Percentiles rank a stretch among this genome's conserved stretches.
phyloP scores from a whole-genome alignment of 2,329 filamentous ascomycete species.

The Penicillium sp. region DNA sequence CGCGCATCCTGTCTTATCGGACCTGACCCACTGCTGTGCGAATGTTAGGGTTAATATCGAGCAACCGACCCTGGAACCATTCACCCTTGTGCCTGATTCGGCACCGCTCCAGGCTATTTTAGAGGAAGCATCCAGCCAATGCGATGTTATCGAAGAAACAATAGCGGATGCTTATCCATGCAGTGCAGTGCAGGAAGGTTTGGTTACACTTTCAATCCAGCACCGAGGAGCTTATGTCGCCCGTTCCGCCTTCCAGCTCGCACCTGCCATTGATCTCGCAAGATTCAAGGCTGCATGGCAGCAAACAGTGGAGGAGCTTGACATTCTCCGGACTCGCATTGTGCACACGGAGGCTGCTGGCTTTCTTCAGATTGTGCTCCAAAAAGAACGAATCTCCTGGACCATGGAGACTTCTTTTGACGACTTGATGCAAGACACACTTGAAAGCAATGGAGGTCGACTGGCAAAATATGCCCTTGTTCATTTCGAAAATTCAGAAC shows the following conservation, averaged over 20 bases:
- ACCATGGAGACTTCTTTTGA: constrained; percentile 33
- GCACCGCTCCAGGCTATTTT: constrained; percentile 28
- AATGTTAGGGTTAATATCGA: neutral
- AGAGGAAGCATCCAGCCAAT: constrained; percentile 37
- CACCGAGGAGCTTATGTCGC: constrained; percentile 55
- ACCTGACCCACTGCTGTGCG: constrained; percentile 46
- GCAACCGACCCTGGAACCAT: constrained; percentile 27
- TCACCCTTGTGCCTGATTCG: constrained; percentile 34
- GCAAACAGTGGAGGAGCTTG: constrained; percentile 48
- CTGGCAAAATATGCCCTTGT: constrained; percentile 45
- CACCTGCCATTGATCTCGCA: constrained; percentile 42
- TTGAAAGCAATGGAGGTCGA: constrained; percentile 39
- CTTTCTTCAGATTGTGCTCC: constrained; percentile 48
- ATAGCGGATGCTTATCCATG: constrained; percentile 50
- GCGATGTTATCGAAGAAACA: constrained; percentile 32
- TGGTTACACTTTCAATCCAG: constrained; percentile 55
- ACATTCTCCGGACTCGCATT: constrained; percentile 56
- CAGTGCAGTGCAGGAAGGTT: constrained; percentile 51
- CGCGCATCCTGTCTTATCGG: constrained; percentile 46
- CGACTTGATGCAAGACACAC: constrained; percentile 29
- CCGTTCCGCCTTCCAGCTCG: constrained; percentile 50
- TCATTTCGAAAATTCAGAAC: constrained; percentile 26
- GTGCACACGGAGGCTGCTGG: constrained; percentile 44
- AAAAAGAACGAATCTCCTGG: constrained; percentile 43
- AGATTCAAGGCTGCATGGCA: constrained; percentile 56